Evolutionary conservation across 2,329 filamentous ascomycete species (phyloP).

Genomic region (Colletotrichum aenigma): DNA sequence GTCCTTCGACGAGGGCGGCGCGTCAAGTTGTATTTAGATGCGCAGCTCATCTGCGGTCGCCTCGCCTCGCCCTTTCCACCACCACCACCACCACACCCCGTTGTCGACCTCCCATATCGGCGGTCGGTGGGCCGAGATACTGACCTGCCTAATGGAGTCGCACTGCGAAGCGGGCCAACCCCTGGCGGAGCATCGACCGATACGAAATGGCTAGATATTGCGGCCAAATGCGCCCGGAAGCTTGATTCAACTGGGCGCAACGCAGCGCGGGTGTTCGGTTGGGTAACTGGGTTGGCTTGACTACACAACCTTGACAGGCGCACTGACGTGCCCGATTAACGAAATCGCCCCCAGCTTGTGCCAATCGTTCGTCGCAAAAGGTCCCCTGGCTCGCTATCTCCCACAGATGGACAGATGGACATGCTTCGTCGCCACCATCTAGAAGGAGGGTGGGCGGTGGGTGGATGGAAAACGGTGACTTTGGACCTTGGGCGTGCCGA

Average conservation of each 20-base stretch:
- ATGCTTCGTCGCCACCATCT: constrained; percentile 4
- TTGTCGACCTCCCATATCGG: neutral
- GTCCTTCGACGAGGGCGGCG: neutral
- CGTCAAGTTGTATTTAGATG: constrained; percentile 14
- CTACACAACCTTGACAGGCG: neutral
- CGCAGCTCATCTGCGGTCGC: neutral
- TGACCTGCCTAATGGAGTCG: constrained; percentile 18
- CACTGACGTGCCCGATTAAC: constrained; percentile 3
- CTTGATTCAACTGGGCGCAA: neutral
- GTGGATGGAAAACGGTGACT: neutral
- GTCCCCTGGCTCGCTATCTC: neutral
- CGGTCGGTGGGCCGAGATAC: constrained; percentile 7
- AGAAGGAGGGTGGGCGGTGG: neutral
- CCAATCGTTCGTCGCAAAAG: neutral
- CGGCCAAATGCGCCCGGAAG: neutral
- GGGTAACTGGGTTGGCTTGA: neutral
- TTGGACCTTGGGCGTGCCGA: neutral
- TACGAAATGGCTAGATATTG: neutral
- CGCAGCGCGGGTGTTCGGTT: neutral
- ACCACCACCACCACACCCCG: neutral
- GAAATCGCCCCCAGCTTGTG: neutral
- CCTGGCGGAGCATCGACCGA: constrained; percentile 8
- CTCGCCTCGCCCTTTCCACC: neutral
- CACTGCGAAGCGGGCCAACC: constrained; percentile 1
- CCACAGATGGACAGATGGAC: neutral